Evolutionary conservation across 306 rosid genomes (phyloP).

Genomic region (Dalbergia oliveri): DNA sequence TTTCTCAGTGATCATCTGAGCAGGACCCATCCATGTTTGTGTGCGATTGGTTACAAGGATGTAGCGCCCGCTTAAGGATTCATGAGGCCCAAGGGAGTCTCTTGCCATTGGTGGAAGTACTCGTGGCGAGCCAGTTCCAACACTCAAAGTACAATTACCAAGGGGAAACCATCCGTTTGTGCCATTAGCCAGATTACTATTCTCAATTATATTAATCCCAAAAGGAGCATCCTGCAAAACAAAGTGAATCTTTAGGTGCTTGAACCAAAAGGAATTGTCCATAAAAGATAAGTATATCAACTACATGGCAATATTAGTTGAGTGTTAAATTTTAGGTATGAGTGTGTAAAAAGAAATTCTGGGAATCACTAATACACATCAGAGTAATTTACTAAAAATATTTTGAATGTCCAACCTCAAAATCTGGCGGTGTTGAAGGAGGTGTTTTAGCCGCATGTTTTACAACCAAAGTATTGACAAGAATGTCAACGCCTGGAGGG

Average conservation of each 20-base stretch:
- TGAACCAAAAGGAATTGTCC: constrained; percentile 20
- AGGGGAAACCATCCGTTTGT: constrained; percentile 89
- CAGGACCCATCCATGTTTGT: constrained; percentile 98
- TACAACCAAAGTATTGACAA: constrained; percentile 72
- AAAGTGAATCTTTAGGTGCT: constrained; percentile 37
- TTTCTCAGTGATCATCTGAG: constrained; percentile 86
- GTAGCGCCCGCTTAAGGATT: constrained; percentile 74
- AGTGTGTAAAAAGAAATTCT: background rate
- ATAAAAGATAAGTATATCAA: background rate
- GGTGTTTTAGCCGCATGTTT: constrained; percentile 82
- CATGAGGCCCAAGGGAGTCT: constrained; percentile 85
- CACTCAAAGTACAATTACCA: constrained; percentile 79
- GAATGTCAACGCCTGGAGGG: constrained; percentile 86
- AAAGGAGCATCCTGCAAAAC: constrained; percentile 66
- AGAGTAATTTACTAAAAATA: constrained; percentile 9
- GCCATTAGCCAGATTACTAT: constrained; percentile 72
- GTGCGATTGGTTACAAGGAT: constrained; percentile 85
- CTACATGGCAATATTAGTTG: background rate
- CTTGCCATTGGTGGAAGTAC: constrained; percentile 95
- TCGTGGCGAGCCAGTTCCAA: constrained; percentile 84
- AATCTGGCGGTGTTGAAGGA: constrained; percentile 75
- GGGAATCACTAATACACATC: background rate
- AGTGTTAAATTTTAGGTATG: background rate
- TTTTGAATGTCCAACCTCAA: constrained; percentile 63
- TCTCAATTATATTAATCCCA: constrained; percentile 83